phyloP scores from a whole-genome alignment of 2,329 filamentous ascomycete species.

The Aspergillus udagawae region DNA sequence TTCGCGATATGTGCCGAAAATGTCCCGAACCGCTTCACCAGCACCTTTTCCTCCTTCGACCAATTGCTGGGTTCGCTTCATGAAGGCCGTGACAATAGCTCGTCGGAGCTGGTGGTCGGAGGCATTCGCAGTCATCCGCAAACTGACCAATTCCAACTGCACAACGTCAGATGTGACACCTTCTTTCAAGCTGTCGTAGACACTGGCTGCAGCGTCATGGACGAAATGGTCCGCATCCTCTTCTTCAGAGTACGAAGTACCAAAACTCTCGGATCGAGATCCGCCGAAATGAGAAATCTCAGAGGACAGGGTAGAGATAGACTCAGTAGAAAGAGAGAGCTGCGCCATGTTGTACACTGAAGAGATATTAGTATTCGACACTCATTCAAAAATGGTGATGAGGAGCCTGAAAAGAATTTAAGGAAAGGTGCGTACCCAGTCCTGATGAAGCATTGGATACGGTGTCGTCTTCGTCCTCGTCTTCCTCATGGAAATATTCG shows the following conservation, averaged over 20 bases:
- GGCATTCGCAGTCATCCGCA: constrained; percentile 88
- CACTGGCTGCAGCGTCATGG: constrained; percentile 76
- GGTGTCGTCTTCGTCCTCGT: constrained; percentile 62
- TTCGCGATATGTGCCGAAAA: constrained; percentile 62
- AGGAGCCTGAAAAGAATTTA: neutral
- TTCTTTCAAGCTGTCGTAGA: constrained; percentile 78
- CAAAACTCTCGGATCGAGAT: constrained; percentile 66
- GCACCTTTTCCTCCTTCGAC: constrained; percentile 56
- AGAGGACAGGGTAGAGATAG: constrained; percentile 63
- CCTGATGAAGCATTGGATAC: constrained; percentile 55
- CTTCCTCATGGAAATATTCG: constrained; percentile 62
- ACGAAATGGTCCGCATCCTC: constrained; percentile 67
- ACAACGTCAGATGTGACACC: constrained; percentile 75
- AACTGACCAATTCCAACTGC: constrained; percentile 86
- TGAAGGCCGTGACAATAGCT: constrained; percentile 80
- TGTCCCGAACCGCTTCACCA: constrained; percentile 59
- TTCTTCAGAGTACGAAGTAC: constrained; percentile 66
- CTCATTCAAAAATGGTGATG: neutral
- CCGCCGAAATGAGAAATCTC: constrained; percentile 47
- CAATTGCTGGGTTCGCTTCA: constrained; percentile 73
- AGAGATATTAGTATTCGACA: constrained; percentile 10
- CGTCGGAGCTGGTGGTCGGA: constrained; percentile 84
- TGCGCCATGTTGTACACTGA: constrained; percentile 51
- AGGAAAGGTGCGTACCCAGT: constrained; percentile 25
- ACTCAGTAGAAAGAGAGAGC: constrained; percentile 45